phyloP scores from a whole-genome alignment of 768 basidiomycete genomes.

The Tulasnella sp. region DNA sequence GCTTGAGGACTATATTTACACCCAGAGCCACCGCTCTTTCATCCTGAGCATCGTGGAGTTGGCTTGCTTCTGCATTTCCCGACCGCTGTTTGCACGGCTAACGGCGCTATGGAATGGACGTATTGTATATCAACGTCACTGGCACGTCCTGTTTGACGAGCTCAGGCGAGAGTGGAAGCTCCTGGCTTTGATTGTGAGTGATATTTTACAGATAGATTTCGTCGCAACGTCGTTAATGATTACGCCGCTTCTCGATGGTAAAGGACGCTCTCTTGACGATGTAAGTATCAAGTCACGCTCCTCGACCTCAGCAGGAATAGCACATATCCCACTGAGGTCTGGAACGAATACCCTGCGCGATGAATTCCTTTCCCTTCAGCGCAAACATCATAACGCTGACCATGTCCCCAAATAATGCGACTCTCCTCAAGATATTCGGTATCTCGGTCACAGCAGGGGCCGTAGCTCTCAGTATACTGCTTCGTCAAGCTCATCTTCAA shows the following conservation, averaged over 20 bases:
- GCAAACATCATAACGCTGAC: background rate
- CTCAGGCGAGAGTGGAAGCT: background rate
- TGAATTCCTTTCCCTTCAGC: background rate
- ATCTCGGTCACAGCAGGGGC: background rate
- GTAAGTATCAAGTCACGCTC: background rate
- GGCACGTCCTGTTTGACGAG: constrained; percentile 5
- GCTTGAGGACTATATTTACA: background rate
- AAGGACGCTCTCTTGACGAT: background rate
- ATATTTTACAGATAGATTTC: background rate
- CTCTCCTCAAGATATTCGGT: background rate
- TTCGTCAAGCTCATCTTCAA: background rate
- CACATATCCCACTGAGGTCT: background rate
- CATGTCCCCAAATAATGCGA: background rate
- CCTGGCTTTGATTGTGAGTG: background rate
- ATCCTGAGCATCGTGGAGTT: background rate
- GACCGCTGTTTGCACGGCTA: background rate
- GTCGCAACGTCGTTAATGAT: background rate
- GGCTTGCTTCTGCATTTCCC: background rate
- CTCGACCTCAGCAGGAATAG: background rate
- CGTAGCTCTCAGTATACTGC: background rate
- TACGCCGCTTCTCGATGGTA: background rate
- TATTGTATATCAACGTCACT: constrained; percentile 8
- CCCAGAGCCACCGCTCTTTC: background rate
- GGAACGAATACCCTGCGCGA: background rate
- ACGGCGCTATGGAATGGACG: constrained; percentile 3